phyloP scores from a whole-genome alignment of 108 stramenopile genomes.

The Cyclotella atomus region DNA sequence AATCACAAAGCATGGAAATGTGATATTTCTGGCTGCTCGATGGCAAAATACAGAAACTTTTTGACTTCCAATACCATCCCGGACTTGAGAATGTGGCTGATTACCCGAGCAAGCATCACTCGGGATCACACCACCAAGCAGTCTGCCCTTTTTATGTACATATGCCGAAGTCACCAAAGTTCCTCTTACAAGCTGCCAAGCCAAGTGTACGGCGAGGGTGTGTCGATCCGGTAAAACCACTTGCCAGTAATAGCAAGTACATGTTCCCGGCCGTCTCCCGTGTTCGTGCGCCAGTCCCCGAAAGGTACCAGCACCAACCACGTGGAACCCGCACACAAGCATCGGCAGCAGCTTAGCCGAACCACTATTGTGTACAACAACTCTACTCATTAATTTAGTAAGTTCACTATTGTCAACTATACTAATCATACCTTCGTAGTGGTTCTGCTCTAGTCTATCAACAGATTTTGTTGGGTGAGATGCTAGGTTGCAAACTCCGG shows the following conservation, averaged over 20 bases:
- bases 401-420: background rate
- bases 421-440: background rate
- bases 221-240: background rate
- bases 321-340: background rate
- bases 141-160: background rate
- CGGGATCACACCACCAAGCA: background rate
- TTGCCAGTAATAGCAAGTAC: background rate
- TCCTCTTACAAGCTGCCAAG: background rate
- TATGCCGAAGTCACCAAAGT: background rate
- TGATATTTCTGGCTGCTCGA: conserved; percentile 15
- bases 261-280: background rate
- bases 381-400: background rate
- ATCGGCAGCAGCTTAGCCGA: background rate
- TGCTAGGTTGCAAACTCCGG: too few relatives aligned
- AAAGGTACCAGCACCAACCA: background rate
- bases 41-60: background rate
- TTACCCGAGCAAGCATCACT: background rate
- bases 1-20: conserved; percentile 39
- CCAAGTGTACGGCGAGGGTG: conserved; percentile 1
- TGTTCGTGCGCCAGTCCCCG: background rate
- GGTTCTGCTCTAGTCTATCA: background rate
- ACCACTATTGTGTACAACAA: background rate
- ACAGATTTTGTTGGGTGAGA: background rate
- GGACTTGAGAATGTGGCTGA: background rate
- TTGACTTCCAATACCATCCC: background rate